Evolutionary conservation across 1,284 basidiomycete species (phyloP).

Genomic region (Melampsora abietis-canadensis): DNA sequence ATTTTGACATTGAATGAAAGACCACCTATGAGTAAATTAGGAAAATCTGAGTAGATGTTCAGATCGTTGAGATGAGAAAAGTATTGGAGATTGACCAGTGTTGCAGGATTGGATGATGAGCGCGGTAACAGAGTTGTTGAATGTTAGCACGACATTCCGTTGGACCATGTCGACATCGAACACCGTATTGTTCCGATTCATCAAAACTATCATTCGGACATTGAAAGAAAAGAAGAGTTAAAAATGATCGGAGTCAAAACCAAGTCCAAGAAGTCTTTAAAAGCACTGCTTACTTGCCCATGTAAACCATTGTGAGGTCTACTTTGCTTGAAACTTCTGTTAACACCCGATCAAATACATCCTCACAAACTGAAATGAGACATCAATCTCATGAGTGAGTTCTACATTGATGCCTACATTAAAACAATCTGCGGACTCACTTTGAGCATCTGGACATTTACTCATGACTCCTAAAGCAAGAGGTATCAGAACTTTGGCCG

Average conservation of each 20-base stretch:
- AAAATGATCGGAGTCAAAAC: not conserved
- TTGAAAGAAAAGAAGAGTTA: not conserved
- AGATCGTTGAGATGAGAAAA: conserved; percentile 43
- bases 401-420: conserved; percentile 1
- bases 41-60: conserved; percentile 44
- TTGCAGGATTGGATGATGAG: conserved; percentile 37
- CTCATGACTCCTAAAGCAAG: conserved; percentile 46
- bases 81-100: conserved; percentile 44
- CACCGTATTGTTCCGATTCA: conserved; percentile 42
- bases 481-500: conserved; percentile 26
- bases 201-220: conserved; percentile 2
- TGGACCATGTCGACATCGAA: conserved; percentile 48
- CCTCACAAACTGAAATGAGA: conserved; percentile 17
- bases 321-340: conserved; percentile 44
- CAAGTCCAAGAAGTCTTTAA: not conserved
- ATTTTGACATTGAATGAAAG: conserved; percentile 41
- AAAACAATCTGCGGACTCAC: conserved; percentile 13
- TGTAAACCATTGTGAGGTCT: conserved; percentile 35
- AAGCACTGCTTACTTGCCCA: conserved; percentile 25
- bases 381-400: no score
- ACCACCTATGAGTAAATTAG: not conserved
- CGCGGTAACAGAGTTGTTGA: conserved; percentile 49
- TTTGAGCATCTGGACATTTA: conserved; percentile 44
- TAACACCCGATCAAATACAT: conserved; percentile 45
- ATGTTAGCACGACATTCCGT: conserved; percentile 49